phyloP scores from a whole-genome alignment of 371 early-diverging fungal species.

The Batrachochytrium dendrobatidis region DNA sequence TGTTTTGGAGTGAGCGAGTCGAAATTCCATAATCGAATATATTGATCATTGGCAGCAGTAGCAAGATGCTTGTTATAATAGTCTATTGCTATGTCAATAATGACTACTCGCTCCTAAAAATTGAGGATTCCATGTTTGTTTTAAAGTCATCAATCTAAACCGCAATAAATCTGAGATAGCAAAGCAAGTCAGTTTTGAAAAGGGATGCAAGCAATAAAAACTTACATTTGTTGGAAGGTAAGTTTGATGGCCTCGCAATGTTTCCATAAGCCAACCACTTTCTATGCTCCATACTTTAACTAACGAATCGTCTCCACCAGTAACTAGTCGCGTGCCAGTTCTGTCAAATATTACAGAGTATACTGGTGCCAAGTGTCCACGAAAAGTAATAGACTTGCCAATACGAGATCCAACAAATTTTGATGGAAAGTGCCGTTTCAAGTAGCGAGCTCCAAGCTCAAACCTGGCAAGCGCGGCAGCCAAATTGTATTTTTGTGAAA shows the following conservation, averaged over 20 bases:
- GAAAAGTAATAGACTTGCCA: background rate
- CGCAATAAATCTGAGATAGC: too few species aligned
- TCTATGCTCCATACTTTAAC: slow-evolving; percentile 83
- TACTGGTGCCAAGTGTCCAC: background rate
- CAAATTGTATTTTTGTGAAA: too few species aligned
- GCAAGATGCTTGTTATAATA: slow-evolving; percentile 73
- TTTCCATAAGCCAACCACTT: slow-evolving; percentile 71
- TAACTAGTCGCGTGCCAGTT: background rate
- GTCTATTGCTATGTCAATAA: slow-evolving; percentile 73
- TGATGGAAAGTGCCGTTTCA: background rate
- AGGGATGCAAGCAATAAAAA: too few species aligned
- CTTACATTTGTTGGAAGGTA: background rate
- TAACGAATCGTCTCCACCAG: slow-evolving; percentile 69
- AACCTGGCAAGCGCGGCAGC: too few species aligned
- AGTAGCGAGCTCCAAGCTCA: too few species aligned
- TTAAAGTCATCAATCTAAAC: too few species aligned
- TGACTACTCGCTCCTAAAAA: slow-evolving; percentile 44
- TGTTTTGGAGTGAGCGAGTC: slow-evolving; percentile 63
- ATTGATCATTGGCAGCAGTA: slow-evolving; percentile 70
- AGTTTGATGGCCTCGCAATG: slow-evolving; percentile 65
- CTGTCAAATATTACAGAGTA: background rate
- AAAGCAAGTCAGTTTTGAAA: too few species aligned
- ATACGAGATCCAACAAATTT: background rate
- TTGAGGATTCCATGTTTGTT: too few species aligned
- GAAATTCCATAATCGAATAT: slow-evolving; percentile 74